Evolutionary conservation across 2,329 filamentous ascomycete species (phyloP), one percentile per base, ranked within the genome.

Genomic region (Colletotrichum orchidophilum): DNA sequence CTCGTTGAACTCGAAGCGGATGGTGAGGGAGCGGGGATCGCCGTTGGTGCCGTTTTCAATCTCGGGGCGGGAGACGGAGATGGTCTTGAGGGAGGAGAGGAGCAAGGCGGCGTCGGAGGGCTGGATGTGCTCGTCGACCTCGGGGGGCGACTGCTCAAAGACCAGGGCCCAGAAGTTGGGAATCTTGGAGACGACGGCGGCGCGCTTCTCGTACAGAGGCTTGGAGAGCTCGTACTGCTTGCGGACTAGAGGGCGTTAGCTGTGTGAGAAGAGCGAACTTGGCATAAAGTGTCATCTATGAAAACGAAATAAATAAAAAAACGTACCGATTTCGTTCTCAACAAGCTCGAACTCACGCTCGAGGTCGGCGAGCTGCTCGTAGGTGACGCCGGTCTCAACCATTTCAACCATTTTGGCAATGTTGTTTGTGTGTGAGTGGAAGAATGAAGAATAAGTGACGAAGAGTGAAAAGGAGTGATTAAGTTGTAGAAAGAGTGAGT

Each of bases 81-180:
- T 77, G 75, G 87, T 87, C 70, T 86, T 87, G 68, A 98, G 90
- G 64, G 87, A 86, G 50, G 89, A 87, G 73, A 92, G 88, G 70
- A 98, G 88, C 73, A 96, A 84, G 9, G 88, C 87, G 15, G 92
- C 91, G 84, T 98, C 96, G 59, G 89, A 88, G 53, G 94, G 93
- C 80, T 94, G 92, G 79, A 98, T 93, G 86, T 92, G 95, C 82
- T 94, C 92, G 83, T 97, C 95, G 76, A 99, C 89, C 74, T 97
- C 94, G 57, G 89, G 87, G 2, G 95, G 95, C 3, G 93, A 91
- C 83, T 95, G 92, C 85, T 97, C 94, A 80, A 98, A 88, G 68
- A 98, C 95, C 70, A 97, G 89, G n/a, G 94, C 87, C 96, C 96
- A 98, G 90, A 98, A 99, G 84, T 94, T 91, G 76, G 91, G 89